These are phyloP conservation scores for Sphagnum magellanicum DNA, from an alignment of 228 moss, liverwort and hornwort genomes.

Conservation along the genomic window DNA sequence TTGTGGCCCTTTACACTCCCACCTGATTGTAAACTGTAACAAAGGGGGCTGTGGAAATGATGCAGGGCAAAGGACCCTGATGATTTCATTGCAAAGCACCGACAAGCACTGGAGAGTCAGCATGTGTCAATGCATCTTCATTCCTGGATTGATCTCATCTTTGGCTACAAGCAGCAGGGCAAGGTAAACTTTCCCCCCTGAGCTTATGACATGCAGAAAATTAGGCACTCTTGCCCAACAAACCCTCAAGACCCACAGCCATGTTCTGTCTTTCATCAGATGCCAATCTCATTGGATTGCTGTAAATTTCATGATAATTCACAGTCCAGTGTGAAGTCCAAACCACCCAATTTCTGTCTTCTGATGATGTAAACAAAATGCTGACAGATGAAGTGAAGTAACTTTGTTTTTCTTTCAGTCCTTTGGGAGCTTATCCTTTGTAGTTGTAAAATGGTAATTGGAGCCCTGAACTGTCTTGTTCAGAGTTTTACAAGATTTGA, in stretches of 20 bases:
- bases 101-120: slow-evolving; percentile 92
- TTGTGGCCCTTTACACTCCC: too few species aligned
- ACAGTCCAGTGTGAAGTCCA: neutral
- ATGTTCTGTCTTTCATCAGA: too few species aligned
- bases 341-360: neutral
- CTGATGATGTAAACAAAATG: neutral
- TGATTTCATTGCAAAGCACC: slow-evolving; percentile 86
- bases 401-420: neutral
- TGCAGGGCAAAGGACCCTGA: slow-evolving; percentile 81
- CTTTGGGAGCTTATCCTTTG: neutral
- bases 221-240: neutral
- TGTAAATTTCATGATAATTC: too few species aligned
- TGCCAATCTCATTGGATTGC: too few species aligned
- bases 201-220: too few species aligned
- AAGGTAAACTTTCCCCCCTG: slow-evolving; percentile 37
- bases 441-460: too few species aligned
- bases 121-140: slow-evolving; percentile 91
- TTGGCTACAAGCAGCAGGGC: slow-evolving; percentile 88
- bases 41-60: neutral
- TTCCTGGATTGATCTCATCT: slow-evolving; percentile 94
- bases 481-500: neutral
- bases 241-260: neutral
- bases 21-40: too few species aligned
- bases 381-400: too few species aligned
- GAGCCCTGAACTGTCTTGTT: neutral